phyloP scores from a whole-genome alignment of 495 filamentous ascomycete genomes.

The Geoglossum glabrum region DNA sequence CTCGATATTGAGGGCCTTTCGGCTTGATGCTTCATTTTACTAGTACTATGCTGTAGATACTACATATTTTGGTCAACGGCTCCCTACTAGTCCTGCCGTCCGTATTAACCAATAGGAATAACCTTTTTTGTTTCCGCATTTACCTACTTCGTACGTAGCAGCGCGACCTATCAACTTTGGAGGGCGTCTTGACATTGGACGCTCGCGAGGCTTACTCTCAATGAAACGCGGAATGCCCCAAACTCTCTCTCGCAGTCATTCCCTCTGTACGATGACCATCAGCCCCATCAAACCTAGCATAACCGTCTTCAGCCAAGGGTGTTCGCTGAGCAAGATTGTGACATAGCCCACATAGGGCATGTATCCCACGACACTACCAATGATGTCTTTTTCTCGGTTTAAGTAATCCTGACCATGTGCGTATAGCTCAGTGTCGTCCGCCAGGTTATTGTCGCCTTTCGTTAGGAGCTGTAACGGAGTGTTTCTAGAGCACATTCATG shows the following conservation, averaged over 20 bases:
- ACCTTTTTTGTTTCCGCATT: too few species aligned
- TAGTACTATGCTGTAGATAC: too few species aligned
- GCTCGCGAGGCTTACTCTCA: not conserved
- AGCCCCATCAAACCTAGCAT: slow-evolving; percentile 89
- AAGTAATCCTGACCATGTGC: slow-evolving; percentile 70
- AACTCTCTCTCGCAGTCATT: slow-evolving; percentile 24
- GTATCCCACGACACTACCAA: slow-evolving; percentile 86
- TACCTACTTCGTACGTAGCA: too few species aligned
- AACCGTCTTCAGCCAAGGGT: slow-evolving; percentile 92
- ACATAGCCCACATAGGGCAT: slow-evolving; percentile 93
- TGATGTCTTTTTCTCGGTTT: slow-evolving; percentile 65
- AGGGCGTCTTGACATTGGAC: too few species aligned
- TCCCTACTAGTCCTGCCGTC: too few species aligned
- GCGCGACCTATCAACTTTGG: too few species aligned
- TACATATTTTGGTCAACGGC: too few species aligned
- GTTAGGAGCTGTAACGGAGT: slow-evolving; percentile 51
- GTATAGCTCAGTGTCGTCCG: slow-evolving; percentile 89
- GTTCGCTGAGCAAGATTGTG: slow-evolving; percentile 87
- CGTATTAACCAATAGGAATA: too few species aligned
- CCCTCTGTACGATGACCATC: slow-evolving; percentile 81
- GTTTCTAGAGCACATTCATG: slow-evolving; percentile 9
- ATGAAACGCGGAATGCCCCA: not conserved
- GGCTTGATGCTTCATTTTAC: too few species aligned
- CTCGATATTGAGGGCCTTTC: too few species aligned
- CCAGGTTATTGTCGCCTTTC: slow-evolving; percentile 94